phyloP scores from a whole-genome alignment of 371 early-diverging fungal species.

The Mortierella sp. region DNA sequence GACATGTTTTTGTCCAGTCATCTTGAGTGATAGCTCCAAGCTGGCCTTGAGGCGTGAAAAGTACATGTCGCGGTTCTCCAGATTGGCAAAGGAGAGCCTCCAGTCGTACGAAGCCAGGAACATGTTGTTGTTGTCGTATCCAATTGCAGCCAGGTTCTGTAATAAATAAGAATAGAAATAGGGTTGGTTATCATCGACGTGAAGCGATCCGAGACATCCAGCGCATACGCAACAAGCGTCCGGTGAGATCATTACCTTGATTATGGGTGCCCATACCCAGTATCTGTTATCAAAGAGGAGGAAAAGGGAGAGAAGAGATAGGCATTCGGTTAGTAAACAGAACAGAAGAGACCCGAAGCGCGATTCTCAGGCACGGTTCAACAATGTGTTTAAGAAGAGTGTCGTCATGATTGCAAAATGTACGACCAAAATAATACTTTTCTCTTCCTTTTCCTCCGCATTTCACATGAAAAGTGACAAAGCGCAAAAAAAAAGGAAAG shows the following conservation, averaged over 20 bases:
- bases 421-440: not conserved
- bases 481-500: not conserved
- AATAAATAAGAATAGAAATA: not conserved
- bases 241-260: slow-evolving; percentile 36
- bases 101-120: slow-evolving; percentile 94
- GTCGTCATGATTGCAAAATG: slow-evolving; percentile 8
- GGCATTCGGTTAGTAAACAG: not conserved
- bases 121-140: slow-evolving; percentile 92
- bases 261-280: slow-evolving; percentile 90
- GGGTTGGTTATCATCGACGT: not conserved
- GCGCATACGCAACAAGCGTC: not conserved
- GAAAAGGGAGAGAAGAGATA: slow-evolving; percentile 1
- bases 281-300: slow-evolving; percentile 57
- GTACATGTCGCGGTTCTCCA: slow-evolving; percentile 89
- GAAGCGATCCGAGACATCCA: not conserved
- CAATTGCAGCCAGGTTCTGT: slow-evolving; percentile 88
- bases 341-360: not conserved
- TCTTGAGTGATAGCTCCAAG: slow-evolving; percentile 75
- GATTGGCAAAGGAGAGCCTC: slow-evolving; percentile 87
- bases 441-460: not conserved
- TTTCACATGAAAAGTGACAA: not conserved
- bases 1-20: slow-evolving; percentile 72
- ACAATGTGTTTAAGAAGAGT: not conserved
- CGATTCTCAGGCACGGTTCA: not conserved
- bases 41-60: slow-evolving; percentile 84